Evolutionary conservation across 2,329 filamentous ascomycete species (phyloP), one percentile per base, ranked within the genome.

Genomic region (Aschersonia sp.): DNA sequence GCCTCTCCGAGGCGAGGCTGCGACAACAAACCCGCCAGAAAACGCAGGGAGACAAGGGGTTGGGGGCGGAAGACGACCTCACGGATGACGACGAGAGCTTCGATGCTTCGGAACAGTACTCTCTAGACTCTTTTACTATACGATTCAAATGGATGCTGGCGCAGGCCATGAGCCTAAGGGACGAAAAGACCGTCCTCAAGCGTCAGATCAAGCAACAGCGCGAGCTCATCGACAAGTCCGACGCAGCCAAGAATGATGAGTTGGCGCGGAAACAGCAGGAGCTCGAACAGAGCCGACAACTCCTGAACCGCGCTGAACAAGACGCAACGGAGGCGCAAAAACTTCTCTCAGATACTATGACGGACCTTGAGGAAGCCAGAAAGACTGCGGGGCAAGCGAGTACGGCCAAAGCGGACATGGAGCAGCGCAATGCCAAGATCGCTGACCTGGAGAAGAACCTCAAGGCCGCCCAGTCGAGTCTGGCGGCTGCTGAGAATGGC

Each of bases 191-290:
- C 45, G 89, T 95, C 29, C 74, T 97, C 6, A 84, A 91, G 58
- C 80, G 89, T 43, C 89, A 97, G 62, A 91, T 96, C 58, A 91
- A 94, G 67, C 89, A 97, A 61, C 91, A 97, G 65, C 84, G 89
- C 50, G 88, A 94, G 59, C 75, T 96, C 49, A 94, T 94, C 66
- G 89, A 75, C 68, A 89, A 89, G 59, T 89, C 87, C 1, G 88
- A 94, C 54, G 72, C 77, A 28, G 75, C 82, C 51, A 79, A 82
- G 58, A 82, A 84, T 55, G 74, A 74, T 41, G 77, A 84, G 52
- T 62, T 85, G n/a, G 69, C 74, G 30, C 62, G 70, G 45, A 80
- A 77, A 55, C 68, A 73, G 47, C 72, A 75, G 12, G 74, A 82
- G 54, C 59, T 85, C 5, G 70, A 77, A 38, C 65, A 68, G 49